These are phyloP conservation scores for Coemansia sp. DNA, from an alignment of 192 early-diverging fungal species.

Conservation along the genomic window DNA sequence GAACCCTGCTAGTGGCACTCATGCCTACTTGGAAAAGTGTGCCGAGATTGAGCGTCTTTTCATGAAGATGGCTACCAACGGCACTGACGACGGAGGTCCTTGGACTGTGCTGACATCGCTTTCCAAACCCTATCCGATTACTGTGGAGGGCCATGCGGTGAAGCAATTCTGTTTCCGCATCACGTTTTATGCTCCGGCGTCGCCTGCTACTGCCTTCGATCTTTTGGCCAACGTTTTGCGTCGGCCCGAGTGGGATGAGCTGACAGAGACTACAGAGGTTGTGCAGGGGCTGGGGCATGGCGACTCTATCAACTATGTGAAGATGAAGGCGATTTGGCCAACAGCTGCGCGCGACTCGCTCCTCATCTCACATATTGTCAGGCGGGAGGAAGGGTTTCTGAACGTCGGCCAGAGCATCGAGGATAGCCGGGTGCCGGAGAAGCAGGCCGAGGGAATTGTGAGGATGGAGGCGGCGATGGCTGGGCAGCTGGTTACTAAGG, in stretches of 20 bases:
- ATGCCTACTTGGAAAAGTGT: slow-evolving; percentile 32
- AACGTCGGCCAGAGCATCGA: slow-evolving; percentile 47
- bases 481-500: slow-evolving; percentile 42
- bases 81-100: background rate
- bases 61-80: slow-evolving; percentile 17
- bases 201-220: slow-evolving; percentile 43
- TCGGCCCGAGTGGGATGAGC: slow-evolving; percentile 51
- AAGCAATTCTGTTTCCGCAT: slow-evolving; percentile 51
- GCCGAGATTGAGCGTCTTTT: slow-evolving; percentile 30
- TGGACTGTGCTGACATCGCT: slow-evolving; percentile 32
- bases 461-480: slow-evolving; percentile 55
- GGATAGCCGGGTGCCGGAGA: slow-evolving; percentile 35
- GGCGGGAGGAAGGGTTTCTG: slow-evolving; percentile 12
- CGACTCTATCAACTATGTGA: slow-evolving; percentile 49
- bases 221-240: slow-evolving; percentile 42
- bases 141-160: slow-evolving; percentile 32
- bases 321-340: slow-evolving; percentile 53
- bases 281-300: slow-evolving; percentile 32
- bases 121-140: slow-evolving; percentile 33
- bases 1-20: background rate
- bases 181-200: slow-evolving; percentile 33
- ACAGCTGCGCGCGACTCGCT: slow-evolving; percentile 51
- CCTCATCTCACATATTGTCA: slow-evolving; percentile 38
- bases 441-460: slow-evolving; percentile 33
- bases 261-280: slow-evolving; percentile 37